Base-by-base conservation (phyloP, 352 stramenopile genomes). In the Pythium plurisporium region DNA sequence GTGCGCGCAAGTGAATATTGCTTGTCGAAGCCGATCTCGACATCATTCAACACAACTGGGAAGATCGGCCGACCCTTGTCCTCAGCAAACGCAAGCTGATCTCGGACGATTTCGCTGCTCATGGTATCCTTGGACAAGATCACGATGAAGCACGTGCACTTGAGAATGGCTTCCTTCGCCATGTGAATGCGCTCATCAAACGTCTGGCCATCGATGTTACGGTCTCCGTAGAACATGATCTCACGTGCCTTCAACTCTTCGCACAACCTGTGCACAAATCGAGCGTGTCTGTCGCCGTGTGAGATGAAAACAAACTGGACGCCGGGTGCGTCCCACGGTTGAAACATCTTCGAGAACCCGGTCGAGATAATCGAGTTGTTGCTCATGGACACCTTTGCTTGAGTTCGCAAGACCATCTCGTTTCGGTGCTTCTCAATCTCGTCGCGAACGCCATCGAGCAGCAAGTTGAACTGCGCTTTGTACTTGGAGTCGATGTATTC, bases 51-150 rank as follows among this genome's bases (percentile, higher is more conserved):
- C n/a, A 84, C 67, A 29, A 95, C 63, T 0, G 85, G 85, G 59
- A 89, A 90, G 62, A 95, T 92, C 1, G 82, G 79, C 4, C 83
- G 80, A 0, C 73, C 74, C 61, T 94, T 94, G 68, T 94, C 84
- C 44, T 94, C 84, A 5, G 84, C 84, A 52, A 90, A 91, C 17
- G 82, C 84, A 20, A 94, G 65, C 43, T 94, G 84, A 45, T 94
- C 84, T 26, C 80, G 78, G 12, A 94, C 76, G n/a, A 94, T 55
- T 53, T 91, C 76, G 38, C 67, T 92, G 19, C 30, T 50, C 49
- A 89, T 82, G 2, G 78, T 92, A 36, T 91, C 70, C 41, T 73
- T 74, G 7, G 84, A 94, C 5, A 94, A 34, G n/a, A 94, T 68
- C 9, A 91, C 76, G 2, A 94, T 45, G 51, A 92, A 92, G 54